A percentile compares a stretch with the other conserved stretches of the same genome.
Conservation (phyloP, 306 rosid genomes). For the Notholithocarpus densiflorus region DNA sequence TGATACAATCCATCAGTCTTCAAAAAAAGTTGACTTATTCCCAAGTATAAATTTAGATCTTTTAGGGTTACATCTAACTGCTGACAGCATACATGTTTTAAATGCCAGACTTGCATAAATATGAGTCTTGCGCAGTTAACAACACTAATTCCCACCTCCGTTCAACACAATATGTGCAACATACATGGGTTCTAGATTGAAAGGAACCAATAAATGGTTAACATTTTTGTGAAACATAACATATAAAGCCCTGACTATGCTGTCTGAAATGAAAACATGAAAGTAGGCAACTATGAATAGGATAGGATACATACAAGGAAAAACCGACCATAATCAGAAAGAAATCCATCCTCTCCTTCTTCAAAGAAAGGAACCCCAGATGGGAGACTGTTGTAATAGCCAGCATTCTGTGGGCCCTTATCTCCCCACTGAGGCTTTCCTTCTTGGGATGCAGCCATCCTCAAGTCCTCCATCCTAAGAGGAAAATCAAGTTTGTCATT, state of each 20-base stretch:
- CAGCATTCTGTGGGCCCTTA: conserved; percentile 34
- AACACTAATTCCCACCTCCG: background rate
- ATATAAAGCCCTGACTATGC: too few species aligned
- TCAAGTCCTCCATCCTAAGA: conserved; percentile 39
- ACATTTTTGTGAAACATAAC: too few species aligned
- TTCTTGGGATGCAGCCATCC: conserved; percentile 21
- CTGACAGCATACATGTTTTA: background rate
- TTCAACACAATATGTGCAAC: background rate
- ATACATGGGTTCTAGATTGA: background rate
- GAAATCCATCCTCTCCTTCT: conserved; percentile 41
- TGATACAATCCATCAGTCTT: background rate
- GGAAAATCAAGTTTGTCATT: background rate
- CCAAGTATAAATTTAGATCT: background rate
- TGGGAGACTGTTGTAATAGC: conserved; percentile 31
- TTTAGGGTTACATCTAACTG: background rate
- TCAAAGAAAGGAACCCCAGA: conserved; percentile 34
- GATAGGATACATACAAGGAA: conserved; percentile 38
- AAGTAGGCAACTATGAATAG: background rate
- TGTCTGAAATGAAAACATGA: background rate
- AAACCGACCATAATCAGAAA: conserved; percentile 41
- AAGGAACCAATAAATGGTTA: background rate
- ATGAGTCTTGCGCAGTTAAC: background rate
- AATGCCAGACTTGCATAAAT: background rate
- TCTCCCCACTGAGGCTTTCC: conserved; percentile 47
- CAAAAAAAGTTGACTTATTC: background rate